Base-by-base conservation (phyloP, 2,329 filamentous ascomycete genomes). In the Corinectria fuckeliana region DNA sequence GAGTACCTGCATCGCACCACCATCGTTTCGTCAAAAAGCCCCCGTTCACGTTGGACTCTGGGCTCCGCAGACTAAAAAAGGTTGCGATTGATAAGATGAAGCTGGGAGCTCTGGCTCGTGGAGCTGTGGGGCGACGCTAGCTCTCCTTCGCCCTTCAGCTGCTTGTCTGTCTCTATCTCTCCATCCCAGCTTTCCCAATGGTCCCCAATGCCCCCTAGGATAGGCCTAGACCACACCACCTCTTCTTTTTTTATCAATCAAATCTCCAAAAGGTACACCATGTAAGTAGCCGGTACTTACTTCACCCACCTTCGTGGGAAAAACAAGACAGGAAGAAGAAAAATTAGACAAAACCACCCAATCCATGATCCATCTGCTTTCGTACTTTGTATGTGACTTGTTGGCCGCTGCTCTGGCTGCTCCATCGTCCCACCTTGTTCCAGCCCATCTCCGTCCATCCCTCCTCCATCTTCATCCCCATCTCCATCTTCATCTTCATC, bases 71-170 rank as follows among this genome's bases (percentile, higher is more conserved):
- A 32, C 23, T 34, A 20, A 38, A 52, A 20, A 41, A 45, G 41
- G 51, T 34, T 51, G 54, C 65, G 65, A 68, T 67, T 69, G 67
- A 69, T 69, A 69, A 67, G 67, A 69, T 67, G 62, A 50, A 56
- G 20, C 30, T 3, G 26, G 23, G 18, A 23, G 20, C 9, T 8
- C 23, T 13, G 9, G 34, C 25, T 21, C 10, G 41, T 25, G 32
- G 34, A 32, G 32, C 32, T 16, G 21, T 53, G 34, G 55, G 36
- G 47, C 51, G 55, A 63, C 41, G 26, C 39, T 26, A 41, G n/a
- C 32, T 34, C 13, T 16, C 32, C n/a, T 18, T 36, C 53, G 26
- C 26, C 11, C 45, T 51, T 54, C 48, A 56, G 61, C 25, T 26
- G 47, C 16, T 41, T 57, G 57, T 49, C 53, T 50, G 58, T 61